Evolutionary conservation across 306 rosid species (phyloP).

Genomic region (Prunus salicina): DNA sequence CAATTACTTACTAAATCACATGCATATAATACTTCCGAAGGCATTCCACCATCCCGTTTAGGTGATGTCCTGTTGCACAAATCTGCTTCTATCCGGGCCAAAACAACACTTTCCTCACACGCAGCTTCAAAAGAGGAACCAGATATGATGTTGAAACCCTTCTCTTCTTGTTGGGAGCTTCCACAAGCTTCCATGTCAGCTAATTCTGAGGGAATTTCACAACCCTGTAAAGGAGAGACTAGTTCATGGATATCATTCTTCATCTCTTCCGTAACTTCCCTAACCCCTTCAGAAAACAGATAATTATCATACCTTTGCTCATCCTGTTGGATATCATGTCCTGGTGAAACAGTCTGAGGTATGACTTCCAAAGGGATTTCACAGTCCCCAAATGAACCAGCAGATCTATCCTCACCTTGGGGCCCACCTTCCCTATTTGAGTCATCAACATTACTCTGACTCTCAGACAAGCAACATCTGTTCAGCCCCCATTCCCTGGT

Average conservation of each 20-base stretch:
- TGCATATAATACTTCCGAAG: constrained; percentile 23
- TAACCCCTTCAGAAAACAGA: constrained; percentile 24
- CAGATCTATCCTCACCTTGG: constrained; percentile 29
- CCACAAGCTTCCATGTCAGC: constrained; percentile 26
- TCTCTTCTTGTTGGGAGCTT: constrained; percentile 37
- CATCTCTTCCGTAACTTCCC: constrained; percentile 24
- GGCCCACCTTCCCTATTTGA: constrained; percentile 23
- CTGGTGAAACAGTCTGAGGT: constrained; percentile 20
- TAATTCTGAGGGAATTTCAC: constrained; percentile 36
- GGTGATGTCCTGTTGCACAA: constrained; percentile 32
- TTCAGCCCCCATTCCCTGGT: constrained; percentile 25
- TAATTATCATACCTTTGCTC: constrained; percentile 36
- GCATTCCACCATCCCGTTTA: constrained; percentile 35
- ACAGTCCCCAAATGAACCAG: constrained; percentile 7
- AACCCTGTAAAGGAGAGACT: constrained; percentile 27
- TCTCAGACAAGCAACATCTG: constrained; percentile 30
- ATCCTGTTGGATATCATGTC: constrained; percentile 32
- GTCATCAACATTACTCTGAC: constrained; percentile 19
- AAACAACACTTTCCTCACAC: constrained; percentile 32
- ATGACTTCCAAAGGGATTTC: constrained; percentile 24
- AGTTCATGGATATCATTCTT: constrained; percentile 26
- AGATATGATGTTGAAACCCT: constrained; percentile 29
- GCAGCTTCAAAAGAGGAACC: constrained; percentile 31
- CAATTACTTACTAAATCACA: constrained; percentile 26
- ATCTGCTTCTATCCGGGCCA: constrained; percentile 36